Evolutionary conservation across 1,139 yeast genomes (phyloP), one percentile per base, ranked within the genome.

Genomic region (Pichia sp.): DNA sequence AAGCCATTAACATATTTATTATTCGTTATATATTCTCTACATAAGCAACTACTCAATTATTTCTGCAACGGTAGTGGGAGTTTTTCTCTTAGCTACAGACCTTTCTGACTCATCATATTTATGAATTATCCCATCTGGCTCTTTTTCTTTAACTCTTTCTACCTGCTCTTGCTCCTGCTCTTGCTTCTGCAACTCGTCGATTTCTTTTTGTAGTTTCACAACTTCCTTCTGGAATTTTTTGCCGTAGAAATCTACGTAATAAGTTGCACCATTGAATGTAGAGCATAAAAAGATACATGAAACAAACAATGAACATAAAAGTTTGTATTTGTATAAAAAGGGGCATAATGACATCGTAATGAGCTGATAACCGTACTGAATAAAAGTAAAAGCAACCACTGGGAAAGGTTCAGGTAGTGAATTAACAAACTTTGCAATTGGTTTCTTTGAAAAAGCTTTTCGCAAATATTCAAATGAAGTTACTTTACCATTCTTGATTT

Each of bases 331-430:
- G 63, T 85, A 86, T 85, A 95, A 86, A 29, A 92, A 61, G 0
- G 97, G 95, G 56, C 96, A 87, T 8, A 88, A 73, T 40, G 81
- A 65, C 97, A 92, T 92, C 11, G 97, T 85, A n/a, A 77, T 64
- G 39, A 92, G 65, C 60, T 92, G 97, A 62, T 88, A 92, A 2
- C 79, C 76, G 60, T 86, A 92, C 65, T 92, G 98, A 52, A 88
- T 83, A 31, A 83, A 56, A 2, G 95, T 85, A 61, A 90, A 92
- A 1, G 94, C 94, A 2, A 86, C 64, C 33, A 88, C 81, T 33
- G 95, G 96, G 68, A 84, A 76, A 10, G 85, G 81, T 44, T 84
- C 88, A 0, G 96, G 96, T 47, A 92, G 69, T 1, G 81, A 70
- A 59, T 86, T 87, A 48, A 90, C 95, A 56, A 85, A 77, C 50